Conservation (phyloP, 108 stramenopile species). For the Fragilaria crotonensis region DNA sequence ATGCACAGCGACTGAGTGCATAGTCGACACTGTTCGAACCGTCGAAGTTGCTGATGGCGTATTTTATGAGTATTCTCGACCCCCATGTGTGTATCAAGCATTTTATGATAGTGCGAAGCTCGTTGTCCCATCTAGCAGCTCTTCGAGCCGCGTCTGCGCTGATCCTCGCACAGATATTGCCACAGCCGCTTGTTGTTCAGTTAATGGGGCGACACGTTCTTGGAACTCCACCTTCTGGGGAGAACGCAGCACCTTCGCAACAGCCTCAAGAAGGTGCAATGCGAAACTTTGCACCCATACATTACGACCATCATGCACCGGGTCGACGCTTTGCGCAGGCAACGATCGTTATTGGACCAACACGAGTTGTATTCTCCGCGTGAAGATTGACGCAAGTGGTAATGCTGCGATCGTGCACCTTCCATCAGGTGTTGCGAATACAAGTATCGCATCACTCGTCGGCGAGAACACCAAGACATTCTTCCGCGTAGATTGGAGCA, state of each 20-base stretch:
- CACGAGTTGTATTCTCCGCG: slow-evolving; percentile 31
- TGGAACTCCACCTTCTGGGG: slow-evolving; percentile 10
- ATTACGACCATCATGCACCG: too few species aligned
- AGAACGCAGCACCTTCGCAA: slow-evolving; percentile 32
- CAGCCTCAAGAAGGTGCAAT: slow-evolving; percentile 29
- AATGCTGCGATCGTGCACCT: slow-evolving; percentile 49
- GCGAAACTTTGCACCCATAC: not conserved
- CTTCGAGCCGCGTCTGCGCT: slow-evolving; percentile 18
- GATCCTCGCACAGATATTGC: slow-evolving; percentile 16
- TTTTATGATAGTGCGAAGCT: slow-evolving; percentile 30
- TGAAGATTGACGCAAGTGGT: slow-evolving; percentile 42
- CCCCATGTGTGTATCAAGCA: slow-evolving; percentile 49
- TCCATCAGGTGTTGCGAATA: slow-evolving; percentile 13
- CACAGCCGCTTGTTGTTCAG: slow-evolving; percentile 11
- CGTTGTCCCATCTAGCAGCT: slow-evolving; percentile 10
- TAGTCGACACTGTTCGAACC: slow-evolving; percentile 31
- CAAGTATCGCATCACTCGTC: slow-evolving; percentile 9
- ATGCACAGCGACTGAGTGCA: slow-evolving; percentile 26
- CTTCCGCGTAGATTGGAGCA: slow-evolving; percentile 18
- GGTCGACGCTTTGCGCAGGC: too few species aligned
- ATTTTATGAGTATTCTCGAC: slow-evolving; percentile 54
- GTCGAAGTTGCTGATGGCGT: slow-evolving; percentile 32
- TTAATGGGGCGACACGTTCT: slow-evolving; percentile 4
- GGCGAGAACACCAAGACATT: slow-evolving; percentile 9
- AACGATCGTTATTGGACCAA: slow-evolving; percentile 27